Evolutionary conservation across 2,329 filamentous ascomycete species (phyloP).

Genomic region (Blumeria graminis): DNA sequence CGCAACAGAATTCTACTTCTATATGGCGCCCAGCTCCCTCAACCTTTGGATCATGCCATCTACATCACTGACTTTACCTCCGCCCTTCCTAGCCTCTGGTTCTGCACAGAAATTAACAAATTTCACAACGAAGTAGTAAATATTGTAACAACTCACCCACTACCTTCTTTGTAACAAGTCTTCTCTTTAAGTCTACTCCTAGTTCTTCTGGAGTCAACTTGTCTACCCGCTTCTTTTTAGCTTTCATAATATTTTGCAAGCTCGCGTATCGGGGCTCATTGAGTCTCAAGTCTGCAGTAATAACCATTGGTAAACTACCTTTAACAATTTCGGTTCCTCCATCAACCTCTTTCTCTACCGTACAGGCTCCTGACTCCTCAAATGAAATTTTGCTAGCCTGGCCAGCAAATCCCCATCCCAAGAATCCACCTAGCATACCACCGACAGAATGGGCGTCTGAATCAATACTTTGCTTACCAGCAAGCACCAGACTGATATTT

Average conservation of each 20-base stretch:
- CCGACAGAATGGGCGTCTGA: constrained; percentile 90
- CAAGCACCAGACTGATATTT: constrained; percentile 71
- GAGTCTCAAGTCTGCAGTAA: constrained; percentile 82
- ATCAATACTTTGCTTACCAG: constrained; percentile 97
- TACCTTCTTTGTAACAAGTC: constrained; percentile 80
- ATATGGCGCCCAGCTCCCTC: constrained; percentile 69
- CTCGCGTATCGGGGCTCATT: constrained; percentile 92
- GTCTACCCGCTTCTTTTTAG: constrained; percentile 97
- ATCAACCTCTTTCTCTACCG: constrained; percentile 79
- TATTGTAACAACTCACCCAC: constrained; percentile 27
- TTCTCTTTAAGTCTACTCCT: constrained; percentile 46
- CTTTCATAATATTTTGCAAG: constrained; percentile 99
- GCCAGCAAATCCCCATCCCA: constrained; percentile 87
- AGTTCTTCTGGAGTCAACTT: constrained; percentile 75
- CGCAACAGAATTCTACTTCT: constrained; percentile 1
- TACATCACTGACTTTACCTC: constrained; percentile 92
- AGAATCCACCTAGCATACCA: constrained; percentile 83
- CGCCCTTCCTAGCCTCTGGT: constrained; percentile 67
- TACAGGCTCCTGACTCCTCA: constrained; percentile 36
- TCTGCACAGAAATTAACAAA: constrained; percentile 24
- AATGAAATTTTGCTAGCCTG: constrained; percentile 73
- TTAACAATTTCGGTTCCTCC: constrained; percentile 78
- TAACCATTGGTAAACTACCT: constrained; percentile 70
- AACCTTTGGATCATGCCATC: constrained; percentile 82
- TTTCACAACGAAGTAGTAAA: background rate